Percentiles rank a stretch among this genome's conserved stretches.
Conservation (phyloP, 176 grass and related monocot species). For the Phoenix dactylifera region DNA sequence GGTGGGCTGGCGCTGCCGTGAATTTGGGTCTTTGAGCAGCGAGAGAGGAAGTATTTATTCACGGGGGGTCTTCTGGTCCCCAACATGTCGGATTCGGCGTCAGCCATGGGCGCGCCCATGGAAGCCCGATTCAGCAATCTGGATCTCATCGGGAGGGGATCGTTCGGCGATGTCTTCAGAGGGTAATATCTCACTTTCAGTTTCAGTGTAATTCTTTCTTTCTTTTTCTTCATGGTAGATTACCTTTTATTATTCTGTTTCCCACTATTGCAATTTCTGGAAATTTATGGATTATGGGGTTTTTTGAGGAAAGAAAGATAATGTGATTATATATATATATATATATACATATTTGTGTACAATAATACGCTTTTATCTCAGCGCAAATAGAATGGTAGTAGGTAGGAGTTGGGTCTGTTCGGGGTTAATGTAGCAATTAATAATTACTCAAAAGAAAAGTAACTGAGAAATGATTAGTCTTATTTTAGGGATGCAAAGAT, state of each 20-base stretch:
- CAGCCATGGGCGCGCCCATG: conserved; percentile 56
- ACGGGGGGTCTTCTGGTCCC: background rate
- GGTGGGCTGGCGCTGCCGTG: conserved; percentile 13
- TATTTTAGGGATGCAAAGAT: too few relatives aligned
- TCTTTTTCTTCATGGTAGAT: background rate
- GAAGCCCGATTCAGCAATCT: conserved; percentile 70
- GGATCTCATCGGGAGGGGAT: conserved; percentile 78
- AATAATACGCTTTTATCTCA: too few relatives aligned
- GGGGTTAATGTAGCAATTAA: too few relatives aligned
- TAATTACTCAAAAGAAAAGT: too few relatives aligned
- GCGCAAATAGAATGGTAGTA: too few relatives aligned
- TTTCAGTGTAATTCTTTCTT: background rate
- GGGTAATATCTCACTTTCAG: conserved; percentile 32
- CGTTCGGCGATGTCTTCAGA: conserved; percentile 91
- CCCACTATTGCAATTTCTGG: background rate
- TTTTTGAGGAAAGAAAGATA: too few relatives aligned
- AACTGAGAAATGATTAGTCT: too few relatives aligned
- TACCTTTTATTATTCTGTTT: conserved; percentile 1
- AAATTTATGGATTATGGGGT: too few relatives aligned
- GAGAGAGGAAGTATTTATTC: conserved; percentile 5
- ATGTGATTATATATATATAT: too few relatives aligned
- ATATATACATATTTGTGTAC: too few relatives aligned
- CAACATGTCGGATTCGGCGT: conserved; percentile 49
- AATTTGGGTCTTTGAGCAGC: background rate
- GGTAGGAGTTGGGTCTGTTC: too few relatives aligned